Conservation (phyloP, 1,139 yeast species). For the Yamadazyma sp. region DNA sequence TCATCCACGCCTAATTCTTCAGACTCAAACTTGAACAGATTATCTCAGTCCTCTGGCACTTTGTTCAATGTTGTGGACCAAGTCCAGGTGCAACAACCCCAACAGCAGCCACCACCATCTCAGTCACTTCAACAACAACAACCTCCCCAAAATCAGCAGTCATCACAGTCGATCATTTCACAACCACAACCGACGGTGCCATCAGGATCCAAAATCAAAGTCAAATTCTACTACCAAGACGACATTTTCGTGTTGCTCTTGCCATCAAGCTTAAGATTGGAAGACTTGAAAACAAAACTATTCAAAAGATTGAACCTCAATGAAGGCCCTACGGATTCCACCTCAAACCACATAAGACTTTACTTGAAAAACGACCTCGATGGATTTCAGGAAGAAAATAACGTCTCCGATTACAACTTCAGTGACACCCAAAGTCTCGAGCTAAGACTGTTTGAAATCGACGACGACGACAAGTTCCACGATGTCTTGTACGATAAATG, state of each 20-base stretch:
- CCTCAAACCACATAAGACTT: constrained; percentile 24
- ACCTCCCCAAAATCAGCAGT: constrained; percentile 4
- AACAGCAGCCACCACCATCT: constrained; percentile 3
- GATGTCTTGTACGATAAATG: constrained; percentile 46
- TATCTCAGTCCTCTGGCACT: constrained; percentile 17
- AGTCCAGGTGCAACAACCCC: no score
- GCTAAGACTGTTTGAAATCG: constrained; percentile 37
- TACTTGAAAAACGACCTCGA: constrained; percentile 46
- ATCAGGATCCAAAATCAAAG: constrained; percentile 48
- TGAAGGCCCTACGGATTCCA: constrained; percentile 10
- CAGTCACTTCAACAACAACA: constrained; percentile 7
- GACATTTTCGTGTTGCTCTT: constrained; percentile 88
- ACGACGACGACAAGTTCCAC: constrained; percentile 43
- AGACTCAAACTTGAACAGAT: constrained; percentile 21
- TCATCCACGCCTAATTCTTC: constrained; percentile 31
- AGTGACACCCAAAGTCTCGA: constrained; percentile 19
- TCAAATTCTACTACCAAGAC: constrained; percentile 83
- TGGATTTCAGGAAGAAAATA: constrained; percentile 34
- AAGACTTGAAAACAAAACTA: constrained; percentile 63
- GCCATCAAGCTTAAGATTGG: constrained; percentile 58
- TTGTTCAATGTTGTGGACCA: constrained; percentile 7
- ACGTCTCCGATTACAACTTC: constrained; percentile 28
- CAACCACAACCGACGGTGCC: constrained; percentile 7
- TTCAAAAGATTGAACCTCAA: constrained; percentile 54
- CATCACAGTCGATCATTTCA: constrained; percentile 8